Evolutionary conservation across 2,329 filamentous ascomycete genomes (phyloP).

Genomic region (Botrytis pseudocinerea): DNA sequence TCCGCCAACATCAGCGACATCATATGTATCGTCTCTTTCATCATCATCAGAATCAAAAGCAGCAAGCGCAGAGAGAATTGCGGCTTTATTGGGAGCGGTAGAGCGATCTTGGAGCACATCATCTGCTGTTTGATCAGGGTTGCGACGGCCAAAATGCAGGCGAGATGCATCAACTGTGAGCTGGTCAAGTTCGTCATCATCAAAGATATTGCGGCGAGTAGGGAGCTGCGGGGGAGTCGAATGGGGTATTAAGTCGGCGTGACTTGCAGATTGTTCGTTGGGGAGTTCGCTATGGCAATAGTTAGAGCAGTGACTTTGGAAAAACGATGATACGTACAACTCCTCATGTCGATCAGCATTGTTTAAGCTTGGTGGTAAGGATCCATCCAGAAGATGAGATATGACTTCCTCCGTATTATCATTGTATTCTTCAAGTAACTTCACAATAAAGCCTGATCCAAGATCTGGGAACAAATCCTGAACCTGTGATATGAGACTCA

Average conservation of each 20-base stretch:
- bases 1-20: constrained; percentile 86
- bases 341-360: constrained; percentile 63
- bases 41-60: constrained; percentile 93
- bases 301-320: constrained; percentile 3
- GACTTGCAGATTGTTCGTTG: constrained; percentile 31
- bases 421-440: constrained; percentile 74
- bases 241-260: constrained; percentile 54
- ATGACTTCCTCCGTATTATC: constrained; percentile 79
- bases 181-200: constrained; percentile 76
- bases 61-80: constrained; percentile 84
- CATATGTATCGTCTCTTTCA: constrained; percentile 95
- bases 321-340: constrained; percentile 32
- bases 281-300: constrained; percentile 31
- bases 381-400: constrained; percentile 76
- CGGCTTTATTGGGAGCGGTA: constrained; percentile 71
- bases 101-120: constrained; percentile 66
- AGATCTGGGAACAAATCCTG: constrained; percentile 91
- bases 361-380: constrained; percentile 68
- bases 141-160: constrained; percentile 76
- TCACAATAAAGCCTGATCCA: constrained; percentile 78
- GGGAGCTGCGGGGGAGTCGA: constrained; percentile 59
- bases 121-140: constrained; percentile 66
- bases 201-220: constrained; percentile 71
- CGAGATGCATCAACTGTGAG: constrained; percentile 66
- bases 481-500: constrained; percentile 85